These are phyloP conservation scores for Hypoxylon intermedium DNA, from an alignment of 495 filamentous ascomycete species.

Conservation along the genomic window DNA sequence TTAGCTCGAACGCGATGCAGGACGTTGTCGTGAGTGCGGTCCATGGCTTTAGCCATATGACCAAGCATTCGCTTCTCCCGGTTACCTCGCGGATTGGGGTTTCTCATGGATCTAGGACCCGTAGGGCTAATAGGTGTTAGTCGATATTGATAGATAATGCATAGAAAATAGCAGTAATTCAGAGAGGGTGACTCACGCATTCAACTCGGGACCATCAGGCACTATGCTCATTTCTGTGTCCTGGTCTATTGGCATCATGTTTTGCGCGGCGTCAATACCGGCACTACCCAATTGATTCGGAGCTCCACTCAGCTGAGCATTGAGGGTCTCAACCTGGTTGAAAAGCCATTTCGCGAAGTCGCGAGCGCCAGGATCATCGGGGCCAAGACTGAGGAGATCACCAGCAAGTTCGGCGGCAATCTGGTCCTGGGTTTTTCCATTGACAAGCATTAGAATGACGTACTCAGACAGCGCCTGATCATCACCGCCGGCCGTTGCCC, in stretches of 20 bases:
- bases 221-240: conserved; percentile 74
- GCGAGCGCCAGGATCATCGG: conserved; percentile 80
- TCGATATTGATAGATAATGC: background rate
- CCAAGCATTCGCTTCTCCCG: conserved; percentile 82
- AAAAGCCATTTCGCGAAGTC: conserved; percentile 94
- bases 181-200: conserved; percentile 65
- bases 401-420: conserved; percentile 88
- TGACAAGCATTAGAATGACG: conserved; percentile 94
- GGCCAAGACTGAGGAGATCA: conserved; percentile 82
- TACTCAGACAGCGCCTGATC: conserved; percentile 91
- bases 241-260: conserved; percentile 38
- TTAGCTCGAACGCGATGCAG: conserved; percentile 83
- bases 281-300: conserved; percentile 28
- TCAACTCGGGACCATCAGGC: conserved; percentile 58
- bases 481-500: conserved; percentile 79
- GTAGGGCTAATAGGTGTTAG: conserved; percentile 72
- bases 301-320: conserved; percentile 65
- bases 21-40: conserved; percentile 72
- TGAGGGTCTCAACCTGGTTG: conserved; percentile 74
- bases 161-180: background rate
- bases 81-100: conserved; percentile 58
- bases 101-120: conserved; percentile 94
- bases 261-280: conserved; percentile 24
- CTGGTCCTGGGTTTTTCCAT: conserved; percentile 88
- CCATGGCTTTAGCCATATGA: conserved; percentile 86